Percentiles rank a stretch among this genome's conserved stretches.
Evolutionary conservation across 2,329 filamentous ascomycete genomes (phyloP).

Genomic region (Anthostomella pinea): DNA sequence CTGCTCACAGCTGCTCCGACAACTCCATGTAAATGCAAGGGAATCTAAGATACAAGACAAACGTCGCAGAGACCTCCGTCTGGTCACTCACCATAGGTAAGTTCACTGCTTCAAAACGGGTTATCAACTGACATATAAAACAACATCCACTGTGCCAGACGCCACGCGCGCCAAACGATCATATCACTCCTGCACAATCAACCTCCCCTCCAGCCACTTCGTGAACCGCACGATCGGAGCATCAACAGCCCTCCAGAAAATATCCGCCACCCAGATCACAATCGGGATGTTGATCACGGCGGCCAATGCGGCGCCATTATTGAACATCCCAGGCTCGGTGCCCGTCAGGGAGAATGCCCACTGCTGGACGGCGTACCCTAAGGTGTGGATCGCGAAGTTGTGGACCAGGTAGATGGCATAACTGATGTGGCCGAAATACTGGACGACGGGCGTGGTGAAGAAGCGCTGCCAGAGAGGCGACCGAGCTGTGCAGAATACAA

Average conservation of each 20-base stretch:
- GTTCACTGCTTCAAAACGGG: too few relatives aligned
- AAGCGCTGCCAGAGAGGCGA: conserved; percentile 46
- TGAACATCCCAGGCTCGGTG: conserved; percentile 41
- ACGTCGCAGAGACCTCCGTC: too few relatives aligned
- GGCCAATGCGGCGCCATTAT: conserved; percentile 45
- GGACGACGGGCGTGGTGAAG: conserved; percentile 48
- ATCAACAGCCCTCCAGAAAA: conserved; percentile 56
- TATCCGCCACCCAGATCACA: conserved; percentile 54
- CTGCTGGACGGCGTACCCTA: conserved; percentile 51
- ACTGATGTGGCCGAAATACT: conserved; percentile 60
- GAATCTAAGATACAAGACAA: too few relatives aligned
- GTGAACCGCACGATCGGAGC: conserved; percentile 54
- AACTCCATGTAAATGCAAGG: too few relatives aligned
- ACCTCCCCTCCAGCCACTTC: conserved; percentile 50
- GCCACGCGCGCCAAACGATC: too few relatives aligned
- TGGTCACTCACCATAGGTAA: too few relatives aligned
- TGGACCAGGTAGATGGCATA: conserved; percentile 62
- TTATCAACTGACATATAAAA: too few relatives aligned
- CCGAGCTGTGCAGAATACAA: conserved; percentile 49
- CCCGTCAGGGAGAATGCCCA: conserved; percentile 48
- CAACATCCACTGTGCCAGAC: too few relatives aligned
- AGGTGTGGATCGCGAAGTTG: conserved; percentile 51
- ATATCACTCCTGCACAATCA: conserved; percentile 8
- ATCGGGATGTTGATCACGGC: conserved; percentile 46
- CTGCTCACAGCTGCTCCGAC: too few relatives aligned